Evolutionary conservation across 2,329 filamentous ascomycete genomes (phyloP).

Genomic region (Mycosphaerelloides madeirae): DNA sequence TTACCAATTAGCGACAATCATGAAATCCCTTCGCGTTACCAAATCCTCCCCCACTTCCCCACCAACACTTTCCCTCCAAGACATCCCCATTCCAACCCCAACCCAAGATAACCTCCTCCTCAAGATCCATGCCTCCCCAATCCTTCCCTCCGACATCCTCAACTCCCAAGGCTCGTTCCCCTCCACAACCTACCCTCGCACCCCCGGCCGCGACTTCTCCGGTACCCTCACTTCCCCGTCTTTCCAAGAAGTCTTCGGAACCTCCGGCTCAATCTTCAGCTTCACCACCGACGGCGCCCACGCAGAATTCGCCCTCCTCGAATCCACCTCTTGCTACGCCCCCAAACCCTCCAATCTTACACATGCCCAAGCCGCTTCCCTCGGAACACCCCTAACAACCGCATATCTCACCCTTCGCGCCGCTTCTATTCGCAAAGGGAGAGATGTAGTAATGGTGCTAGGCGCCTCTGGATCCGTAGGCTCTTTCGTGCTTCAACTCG

Average conservation of each 20-base stretch:
- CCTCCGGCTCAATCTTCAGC: neutral
- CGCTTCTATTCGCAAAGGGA: no score
- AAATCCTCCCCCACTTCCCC: slow-evolving; percentile 8
- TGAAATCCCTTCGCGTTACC: slow-evolving; percentile 15
- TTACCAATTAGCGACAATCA: neutral
- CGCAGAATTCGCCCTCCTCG: neutral
- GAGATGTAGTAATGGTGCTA: no score
- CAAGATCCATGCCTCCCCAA: slow-evolving; percentile 26
- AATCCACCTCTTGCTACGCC: no score
- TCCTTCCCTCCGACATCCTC: slow-evolving; percentile 30
- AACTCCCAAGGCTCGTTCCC: slow-evolving; percentile 28
- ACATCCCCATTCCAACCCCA: slow-evolving; percentile 17
- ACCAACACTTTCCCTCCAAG: slow-evolving; percentile 9
- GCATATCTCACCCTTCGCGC: no score
- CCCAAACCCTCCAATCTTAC: no score
- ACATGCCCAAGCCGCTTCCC: no score
- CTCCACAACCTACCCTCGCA: slow-evolving; percentile 25
- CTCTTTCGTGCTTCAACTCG: no score
- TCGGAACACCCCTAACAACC: no score
- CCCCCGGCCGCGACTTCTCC: slow-evolving; percentile 9
- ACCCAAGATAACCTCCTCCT: slow-evolving; percentile 24
- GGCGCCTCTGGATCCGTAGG: no score
- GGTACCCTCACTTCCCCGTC: slow-evolving; percentile 1
- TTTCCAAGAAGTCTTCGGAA: slow-evolving; percentile 1
- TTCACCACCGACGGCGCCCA: neutral